Evolutionary conservation across 2,329 filamentous ascomycete species (phyloP), one percentile per base, ranked within the genome.

Genomic region (Chaetothyriales sp.): DNA sequence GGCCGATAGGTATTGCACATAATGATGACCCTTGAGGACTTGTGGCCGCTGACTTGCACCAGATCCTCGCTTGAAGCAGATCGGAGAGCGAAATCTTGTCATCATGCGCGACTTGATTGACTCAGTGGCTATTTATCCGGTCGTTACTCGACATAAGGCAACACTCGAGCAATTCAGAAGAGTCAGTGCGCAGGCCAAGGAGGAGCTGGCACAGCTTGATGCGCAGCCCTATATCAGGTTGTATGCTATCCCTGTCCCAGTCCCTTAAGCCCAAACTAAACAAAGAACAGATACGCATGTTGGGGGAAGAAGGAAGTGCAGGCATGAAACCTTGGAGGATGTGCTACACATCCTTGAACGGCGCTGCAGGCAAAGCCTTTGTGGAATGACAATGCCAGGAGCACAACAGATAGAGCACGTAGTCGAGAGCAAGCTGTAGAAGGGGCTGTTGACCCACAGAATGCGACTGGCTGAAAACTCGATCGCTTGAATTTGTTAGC

Each of bases 171-270:
- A 51, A 18, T 54, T 56, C 29, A 22, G 51, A 10, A 28, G n/a
- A 18, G 19, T 57, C 1, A 46, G 51, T 28, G 50, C 46, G 7
- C 43, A 43, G 5, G 55, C 55, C 19, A 45, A 44, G 40, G 43
- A 22, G 8, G 55, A 57, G 51, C 48, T 57, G 4, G 52, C 37
- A 22, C 48, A 54, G 29, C 20, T 50, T 19, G 25, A 49, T 15
- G 55, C 52, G 19, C 49, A 52, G 28, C 55, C 52, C 20, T 57
- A 54, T 28, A 46, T 57, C 29, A 49, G 55, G 43, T 53, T 57
- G 55, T 54, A 53, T 10, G 37, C 15, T 18, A n/a, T 46, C 18
- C 2, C 33, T 15, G 15, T 15, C 33, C 5, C 33, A 40, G n/a
- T 40, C 10, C 33, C 13, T 15, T 40, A 13, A 13, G 4, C 4